Percentiles rank a stretch among this genome's conserved stretches.
These are phyloP conservation scores for Fusarium sp. DNA, from an alignment of 2,329 filamentous ascomycete species.

Conservation along the genomic window DNA sequence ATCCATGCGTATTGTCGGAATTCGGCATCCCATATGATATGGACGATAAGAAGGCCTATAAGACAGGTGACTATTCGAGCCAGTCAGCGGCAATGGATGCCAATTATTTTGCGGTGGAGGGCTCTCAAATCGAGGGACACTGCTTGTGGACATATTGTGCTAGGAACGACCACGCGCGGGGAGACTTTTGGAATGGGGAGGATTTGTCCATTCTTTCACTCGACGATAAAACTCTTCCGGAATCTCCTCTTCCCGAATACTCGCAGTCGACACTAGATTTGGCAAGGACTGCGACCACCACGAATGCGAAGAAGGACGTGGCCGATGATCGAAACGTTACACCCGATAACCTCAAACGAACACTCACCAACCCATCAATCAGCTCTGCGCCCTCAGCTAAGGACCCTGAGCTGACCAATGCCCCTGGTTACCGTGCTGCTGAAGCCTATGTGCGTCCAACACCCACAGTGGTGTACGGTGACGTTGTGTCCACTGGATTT, in stretches of 20 bases:
- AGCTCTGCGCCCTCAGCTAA: slow-evolving; percentile 65
- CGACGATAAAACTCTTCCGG: slow-evolving; percentile 76
- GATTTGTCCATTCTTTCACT: slow-evolving; percentile 90
- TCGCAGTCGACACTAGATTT: slow-evolving; percentile 60
- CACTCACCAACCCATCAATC: slow-evolving; percentile 75
- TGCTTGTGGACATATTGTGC: slow-evolving; percentile 89
- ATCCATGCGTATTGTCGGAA: slow-evolving; percentile 90
- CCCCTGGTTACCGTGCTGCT: slow-evolving; percentile 84
- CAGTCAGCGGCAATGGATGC: slow-evolving; percentile 94
- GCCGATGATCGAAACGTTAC: slow-evolving; percentile 71
- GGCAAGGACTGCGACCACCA: slow-evolving; percentile 36
- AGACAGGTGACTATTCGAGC: slow-evolving; percentile 93
- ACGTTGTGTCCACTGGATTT: slow-evolving; percentile 78
- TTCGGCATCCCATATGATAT: slow-evolving; percentile 99
- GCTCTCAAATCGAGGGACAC: slow-evolving; percentile 83
- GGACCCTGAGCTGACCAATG: slow-evolving; percentile 68
- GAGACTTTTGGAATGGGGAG: slow-evolving; percentile 97
- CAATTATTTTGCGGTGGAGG: slow-evolving; percentile 93
- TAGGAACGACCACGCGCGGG: slow-evolving; percentile 86
- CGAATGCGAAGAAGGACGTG: slow-evolving; percentile 51
- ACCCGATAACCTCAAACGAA: slow-evolving; percentile 79
- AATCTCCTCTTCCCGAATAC: slow-evolving; percentile 61
- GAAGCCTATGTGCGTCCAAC: slow-evolving; percentile 93
- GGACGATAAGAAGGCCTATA: slow-evolving; percentile 96
- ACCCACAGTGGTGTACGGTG: slow-evolving; percentile 79